These are phyloP conservation scores for Podospora pseudocomata DNA, from an alignment of 495 filamentous ascomycete genomes.

Conservation along the genomic window DNA sequence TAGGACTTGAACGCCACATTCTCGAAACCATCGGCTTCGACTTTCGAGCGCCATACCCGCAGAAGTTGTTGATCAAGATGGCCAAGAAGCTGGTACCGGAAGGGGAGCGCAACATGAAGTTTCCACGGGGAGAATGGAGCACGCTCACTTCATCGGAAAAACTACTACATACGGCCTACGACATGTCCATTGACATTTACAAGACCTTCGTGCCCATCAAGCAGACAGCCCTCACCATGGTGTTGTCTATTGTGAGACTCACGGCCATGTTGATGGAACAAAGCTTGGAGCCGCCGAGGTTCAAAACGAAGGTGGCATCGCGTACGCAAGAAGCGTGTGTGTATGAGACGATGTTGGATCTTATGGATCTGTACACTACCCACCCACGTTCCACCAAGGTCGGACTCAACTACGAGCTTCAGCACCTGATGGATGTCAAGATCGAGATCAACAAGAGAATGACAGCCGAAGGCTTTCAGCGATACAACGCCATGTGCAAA, in stretches of 20 bases:
- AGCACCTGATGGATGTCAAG: slow-evolving; percentile 76
- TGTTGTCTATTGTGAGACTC: slow-evolving; percentile 76
- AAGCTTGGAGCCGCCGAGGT: slow-evolving; percentile 34
- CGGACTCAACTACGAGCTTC: slow-evolving; percentile 64
- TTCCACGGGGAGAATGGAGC: slow-evolving; percentile 24
- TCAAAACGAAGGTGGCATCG: slow-evolving; percentile 43
- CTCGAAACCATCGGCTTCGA: slow-evolving; percentile 93
- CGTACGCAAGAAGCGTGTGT: slow-evolving; percentile 64
- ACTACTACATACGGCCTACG: slow-evolving; percentile 64
- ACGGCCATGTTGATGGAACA: slow-evolving; percentile 61
- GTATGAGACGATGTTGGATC: slow-evolving; percentile 80
- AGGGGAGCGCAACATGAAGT: neutral
- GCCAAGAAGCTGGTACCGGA: slow-evolving; percentile 47
- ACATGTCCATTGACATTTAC: slow-evolving; percentile 83
- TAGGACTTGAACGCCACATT: slow-evolving; percentile 86
- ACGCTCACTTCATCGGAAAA: slow-evolving; percentile 16
- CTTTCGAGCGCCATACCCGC: slow-evolving; percentile 85
- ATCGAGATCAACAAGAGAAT: slow-evolving; percentile 80
- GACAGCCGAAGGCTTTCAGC: slow-evolving; percentile 33
- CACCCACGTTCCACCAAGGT: slow-evolving; percentile 68
- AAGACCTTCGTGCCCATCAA: slow-evolving; percentile 91
- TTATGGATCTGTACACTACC: slow-evolving; percentile 82
- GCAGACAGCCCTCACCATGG: slow-evolving; percentile 73
- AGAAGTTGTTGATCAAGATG: slow-evolving; percentile 77
- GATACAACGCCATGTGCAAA: slow-evolving; percentile 42